Percentiles rank a stretch among this genome's conserved stretches.
phyloP scores from a whole-genome alignment of 495 filamentous ascomycete genomes.

The Parachaetomium inaequale region DNA sequence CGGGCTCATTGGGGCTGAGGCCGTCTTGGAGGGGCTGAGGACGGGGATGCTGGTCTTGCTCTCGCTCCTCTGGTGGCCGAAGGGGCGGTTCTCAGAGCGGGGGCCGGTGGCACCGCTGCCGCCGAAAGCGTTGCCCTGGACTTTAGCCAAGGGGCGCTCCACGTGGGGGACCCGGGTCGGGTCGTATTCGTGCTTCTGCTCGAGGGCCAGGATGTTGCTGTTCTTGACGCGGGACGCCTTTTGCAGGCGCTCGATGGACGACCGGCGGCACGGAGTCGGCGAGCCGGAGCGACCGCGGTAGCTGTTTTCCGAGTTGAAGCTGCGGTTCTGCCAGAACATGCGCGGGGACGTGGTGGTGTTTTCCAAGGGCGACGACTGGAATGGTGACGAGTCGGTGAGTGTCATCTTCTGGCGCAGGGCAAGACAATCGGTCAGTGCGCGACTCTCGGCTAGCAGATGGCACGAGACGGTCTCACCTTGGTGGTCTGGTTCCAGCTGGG shows the following conservation, averaged over 20 bases:
- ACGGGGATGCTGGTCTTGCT: constrained; percentile 48
- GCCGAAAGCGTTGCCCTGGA: constrained; percentile 61
- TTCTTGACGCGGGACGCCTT: constrained; percentile 93
- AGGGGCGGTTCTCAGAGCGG: constrained; percentile 38
- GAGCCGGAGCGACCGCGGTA: constrained; percentile 57
- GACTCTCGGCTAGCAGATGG: background rate
- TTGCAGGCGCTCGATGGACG: constrained; percentile 90
- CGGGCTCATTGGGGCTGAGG: constrained; percentile 22
- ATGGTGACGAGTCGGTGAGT: constrained; percentile 67
- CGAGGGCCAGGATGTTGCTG: constrained; percentile 88
- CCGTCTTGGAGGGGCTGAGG: constrained; percentile 37
- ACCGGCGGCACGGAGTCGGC: constrained; percentile 67
- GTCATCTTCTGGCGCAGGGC: constrained; percentile 41
- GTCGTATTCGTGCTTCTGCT: constrained; percentile 86
- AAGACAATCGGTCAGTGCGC: constrained; percentile 26
- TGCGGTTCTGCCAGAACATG: constrained; percentile 80
- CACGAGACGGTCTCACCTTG: constrained; percentile 51
- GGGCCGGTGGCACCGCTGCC: constrained; percentile 47
- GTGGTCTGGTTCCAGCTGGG: constrained; percentile 67
- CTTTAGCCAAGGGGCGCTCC: constrained; percentile 72
- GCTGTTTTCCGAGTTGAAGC: constrained; percentile 67
- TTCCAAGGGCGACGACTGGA: constrained; percentile 68
- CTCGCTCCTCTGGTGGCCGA: constrained; percentile 44
- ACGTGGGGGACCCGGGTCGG: constrained; percentile 68
- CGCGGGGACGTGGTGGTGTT: constrained; percentile 63